Evolutionary conservation across 306 rosid species (phyloP), one percentile per base, ranked within the genome.

Genomic region (Prunus mira): DNA sequence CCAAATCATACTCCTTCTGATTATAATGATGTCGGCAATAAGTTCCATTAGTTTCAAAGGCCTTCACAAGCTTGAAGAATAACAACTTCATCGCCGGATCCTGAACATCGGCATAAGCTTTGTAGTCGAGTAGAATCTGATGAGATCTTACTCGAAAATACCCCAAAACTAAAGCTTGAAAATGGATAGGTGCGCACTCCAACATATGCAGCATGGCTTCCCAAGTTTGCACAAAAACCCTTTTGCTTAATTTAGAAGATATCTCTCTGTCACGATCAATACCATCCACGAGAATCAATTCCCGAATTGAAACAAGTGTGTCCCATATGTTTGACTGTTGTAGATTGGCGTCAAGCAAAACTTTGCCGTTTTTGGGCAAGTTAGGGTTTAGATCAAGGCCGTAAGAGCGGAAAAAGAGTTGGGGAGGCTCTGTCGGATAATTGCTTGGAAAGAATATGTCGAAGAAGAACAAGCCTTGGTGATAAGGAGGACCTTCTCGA

Each of bases 21-120:
- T 50, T 62, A 55, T 72, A 79, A 69, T 82, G 84, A 72, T 82
- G 86, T 24, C 30, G 11, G 47, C 80, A 82, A 38, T 72, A 82
- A 67, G 83, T 72, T 52, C 82, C 86, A 51, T 85, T 79, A 1
- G 61, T 64, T 68, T 85, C 83, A 72, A 78, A 78, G 1, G 82
- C 88, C 74, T 69, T 75, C 11, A 81, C 30, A 65, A 85, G 81
- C 32, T 32, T 58, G 74, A 60, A 65, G 76, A 84, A 79, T 17
- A 79, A 43, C 17, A 12, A 10, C 1, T 13, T 71, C 38, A 73
- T 64, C 4, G 47, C 76, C n/a, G 45, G 63, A 28, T 78, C 71
- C 6, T 65, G 71, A 11, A 58, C 43, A 34, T 3, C 70, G 54
- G 75, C 65, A 4, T 38, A 71, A 34, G 54, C 22, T 75, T 83